These are phyloP conservation scores for Phlebiopsis flavidoalba DNA, from an alignment of 768 basidiomycete species.

Conservation along the genomic window DNA sequence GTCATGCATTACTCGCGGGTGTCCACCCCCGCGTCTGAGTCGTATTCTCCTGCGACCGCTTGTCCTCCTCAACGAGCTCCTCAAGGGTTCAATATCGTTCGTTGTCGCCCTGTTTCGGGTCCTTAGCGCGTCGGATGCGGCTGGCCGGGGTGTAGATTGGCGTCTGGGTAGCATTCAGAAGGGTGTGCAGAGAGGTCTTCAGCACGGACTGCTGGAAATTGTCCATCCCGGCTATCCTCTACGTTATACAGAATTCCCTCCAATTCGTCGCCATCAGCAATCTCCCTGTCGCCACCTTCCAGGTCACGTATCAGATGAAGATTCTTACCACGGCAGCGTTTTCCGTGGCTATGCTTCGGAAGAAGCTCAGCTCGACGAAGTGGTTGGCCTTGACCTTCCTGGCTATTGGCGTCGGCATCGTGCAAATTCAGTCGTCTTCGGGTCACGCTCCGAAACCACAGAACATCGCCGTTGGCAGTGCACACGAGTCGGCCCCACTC, in stretches of 20 bases:
- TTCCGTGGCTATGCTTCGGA: constrained; percentile 79
- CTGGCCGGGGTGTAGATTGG: constrained; percentile 13
- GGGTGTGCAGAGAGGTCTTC: constrained; percentile 66
- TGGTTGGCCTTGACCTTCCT: constrained; percentile 88
- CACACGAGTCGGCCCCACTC: constrained; percentile 12
- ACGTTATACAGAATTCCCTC: constrained; percentile 91
- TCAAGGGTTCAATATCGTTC: constrained; percentile 92
- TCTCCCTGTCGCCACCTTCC: constrained; percentile 94
- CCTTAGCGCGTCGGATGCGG: constrained; percentile 10
- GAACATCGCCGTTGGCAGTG: constrained; percentile 15
- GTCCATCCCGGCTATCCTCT: constrained; percentile 94
- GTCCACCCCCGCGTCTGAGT: constrained; percentile 65
- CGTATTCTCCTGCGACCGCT: constrained; percentile 94
- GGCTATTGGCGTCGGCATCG: constrained; percentile 89
- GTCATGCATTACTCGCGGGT: constrained; percentile 99
- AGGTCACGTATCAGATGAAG: constrained; percentile 98
- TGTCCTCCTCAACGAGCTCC: constrained; percentile 88
- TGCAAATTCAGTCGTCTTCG: constrained; percentile 74
- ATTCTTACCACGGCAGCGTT: constrained; percentile 95
- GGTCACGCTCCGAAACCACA: constrained; percentile 6
- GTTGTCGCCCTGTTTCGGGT: constrained; percentile 52
- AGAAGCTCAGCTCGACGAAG: constrained; percentile 63
- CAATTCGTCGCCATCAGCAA: constrained; percentile 97
- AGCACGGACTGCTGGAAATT: constrained; percentile 95
- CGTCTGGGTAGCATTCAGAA: constrained; percentile 32